Conservation (phyloP, 768 basidiomycete species). For the Artomyces pyxidatus region DNA sequence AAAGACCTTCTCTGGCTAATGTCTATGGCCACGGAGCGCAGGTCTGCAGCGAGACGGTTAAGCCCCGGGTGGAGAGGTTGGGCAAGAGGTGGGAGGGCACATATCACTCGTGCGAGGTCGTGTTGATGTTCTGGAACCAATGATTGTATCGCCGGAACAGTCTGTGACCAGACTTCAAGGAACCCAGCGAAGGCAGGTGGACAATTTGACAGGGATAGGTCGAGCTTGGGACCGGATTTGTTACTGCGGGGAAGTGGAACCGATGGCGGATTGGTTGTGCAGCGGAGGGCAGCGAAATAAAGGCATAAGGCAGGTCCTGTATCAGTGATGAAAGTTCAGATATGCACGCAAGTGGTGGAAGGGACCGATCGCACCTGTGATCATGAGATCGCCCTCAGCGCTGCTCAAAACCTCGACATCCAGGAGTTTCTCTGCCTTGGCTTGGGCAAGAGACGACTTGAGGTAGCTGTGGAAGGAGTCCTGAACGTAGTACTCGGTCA, state of each 20-base stretch:
- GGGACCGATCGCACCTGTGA: conserved; percentile 49
- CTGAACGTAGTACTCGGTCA: conserved; percentile 61
- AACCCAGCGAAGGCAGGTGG: conserved; percentile 61
- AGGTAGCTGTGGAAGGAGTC: conserved; percentile 80
- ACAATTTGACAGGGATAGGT: conserved; percentile 62
- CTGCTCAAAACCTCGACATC: conserved; percentile 67
- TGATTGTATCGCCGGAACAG: conserved; percentile 56
- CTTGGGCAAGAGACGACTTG: conserved; percentile 65
- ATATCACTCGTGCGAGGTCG: conserved; percentile 77
- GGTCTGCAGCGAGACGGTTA: conserved; percentile 63
- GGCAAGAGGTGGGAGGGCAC: conserved; percentile 41
- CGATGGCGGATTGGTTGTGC: conserved; percentile 67
- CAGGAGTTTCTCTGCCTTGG: conserved; percentile 66
- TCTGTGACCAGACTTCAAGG: conserved; percentile 62
- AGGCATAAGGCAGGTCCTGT: conserved; percentile 74
- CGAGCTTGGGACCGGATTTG: conserved; percentile 40
- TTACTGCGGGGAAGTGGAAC: conserved; percentile 63
- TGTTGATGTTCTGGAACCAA: conserved; percentile 62
- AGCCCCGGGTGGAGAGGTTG: conserved; percentile 35
- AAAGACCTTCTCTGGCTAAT: conserved; percentile 80
- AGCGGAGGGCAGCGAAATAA: conserved; percentile 77
- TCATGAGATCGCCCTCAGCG: conserved; percentile 80
- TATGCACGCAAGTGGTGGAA: not conserved
- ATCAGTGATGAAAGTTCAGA: not conserved
- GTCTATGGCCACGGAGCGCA: conserved; percentile 82